A percentile compares a stretch with the other conserved stretches of the same genome.
Evolutionary conservation across 352 stramenopile species (phyloP).

Genomic region (Phytophthora podocarpi): DNA sequence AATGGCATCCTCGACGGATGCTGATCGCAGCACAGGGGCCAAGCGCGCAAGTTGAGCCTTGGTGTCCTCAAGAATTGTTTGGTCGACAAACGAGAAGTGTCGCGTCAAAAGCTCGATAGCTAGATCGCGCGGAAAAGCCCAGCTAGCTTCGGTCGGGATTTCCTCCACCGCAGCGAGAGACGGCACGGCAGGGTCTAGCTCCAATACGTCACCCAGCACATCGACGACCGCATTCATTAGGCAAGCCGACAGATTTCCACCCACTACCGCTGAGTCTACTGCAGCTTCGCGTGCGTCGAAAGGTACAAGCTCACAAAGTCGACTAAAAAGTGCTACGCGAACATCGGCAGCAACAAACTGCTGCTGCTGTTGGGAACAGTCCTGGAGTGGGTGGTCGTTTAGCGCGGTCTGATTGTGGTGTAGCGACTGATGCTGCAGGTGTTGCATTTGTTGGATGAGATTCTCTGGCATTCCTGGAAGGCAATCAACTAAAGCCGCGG

Average conservation of each 20-base stretch:
- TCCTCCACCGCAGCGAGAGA: constrained; percentile 45
- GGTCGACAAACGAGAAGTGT: constrained; percentile 47
- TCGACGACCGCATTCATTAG: constrained; percentile 57
- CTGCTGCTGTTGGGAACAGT: constrained; percentile 14
- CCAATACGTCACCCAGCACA: constrained; percentile 64
- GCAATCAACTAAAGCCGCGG: constrained; percentile 15
- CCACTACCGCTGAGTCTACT: neutral
- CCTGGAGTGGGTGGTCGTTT: constrained; percentile 10
- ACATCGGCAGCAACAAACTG: constrained; percentile 39
- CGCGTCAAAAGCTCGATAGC: constrained; percentile 40
- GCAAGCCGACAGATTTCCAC: constrained; percentile 49
- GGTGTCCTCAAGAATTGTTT: constrained; percentile 6
- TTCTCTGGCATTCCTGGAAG: constrained; percentile 19
- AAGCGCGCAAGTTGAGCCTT: constrained; percentile 11
- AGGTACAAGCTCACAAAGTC: constrained; percentile 63
- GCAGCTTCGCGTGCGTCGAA: constrained; percentile 23
- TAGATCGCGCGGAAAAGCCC: constrained; percentile 39
- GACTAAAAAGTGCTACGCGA: constrained; percentile 59
- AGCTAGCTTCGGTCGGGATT: constrained; percentile 27
- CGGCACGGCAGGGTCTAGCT: constrained; percentile 46
- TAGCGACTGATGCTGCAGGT: constrained; percentile 6
- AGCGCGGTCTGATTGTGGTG: neutral
- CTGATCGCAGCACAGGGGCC: constrained; percentile 10
- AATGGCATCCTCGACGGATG: constrained; percentile 2
- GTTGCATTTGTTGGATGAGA: constrained; percentile 20